These are phyloP conservation scores for Bjerkandera adusta DNA, from an alignment of 1,284 basidiomycete species.

Conservation along the genomic window DNA sequence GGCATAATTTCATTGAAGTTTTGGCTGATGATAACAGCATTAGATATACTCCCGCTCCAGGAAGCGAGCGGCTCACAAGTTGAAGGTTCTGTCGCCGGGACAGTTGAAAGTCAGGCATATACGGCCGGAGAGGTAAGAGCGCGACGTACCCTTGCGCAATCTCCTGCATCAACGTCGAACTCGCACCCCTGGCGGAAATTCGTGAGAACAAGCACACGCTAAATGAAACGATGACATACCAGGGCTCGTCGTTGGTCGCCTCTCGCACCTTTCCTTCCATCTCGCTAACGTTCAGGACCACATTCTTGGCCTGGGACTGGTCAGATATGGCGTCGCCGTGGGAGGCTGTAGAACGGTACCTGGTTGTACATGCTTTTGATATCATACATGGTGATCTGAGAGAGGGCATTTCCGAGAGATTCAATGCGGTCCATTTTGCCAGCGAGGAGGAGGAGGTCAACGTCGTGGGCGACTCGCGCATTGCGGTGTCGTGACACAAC, in stretches of 20 bases:
- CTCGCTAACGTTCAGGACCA: conserved; percentile 93
- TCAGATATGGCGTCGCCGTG: background rate
- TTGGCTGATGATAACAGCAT: conserved; percentile 72
- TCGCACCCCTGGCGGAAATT: conserved; percentile 79
- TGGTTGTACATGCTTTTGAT: conserved; percentile 93
- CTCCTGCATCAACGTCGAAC: conserved; percentile 97
- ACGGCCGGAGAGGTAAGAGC: background rate
- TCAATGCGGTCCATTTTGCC: conserved; percentile 52
- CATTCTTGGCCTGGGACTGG: conserved; percentile 69
- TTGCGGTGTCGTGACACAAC: conserved; percentile 3
- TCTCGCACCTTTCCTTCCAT: conserved; percentile 98
- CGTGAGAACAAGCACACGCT: conserved; percentile 2
- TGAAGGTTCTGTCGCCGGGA: conserved; percentile 68
- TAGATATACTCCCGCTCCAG: conserved; percentile 53
- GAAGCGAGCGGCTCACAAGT: conserved; percentile 59
- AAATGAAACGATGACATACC: conserved; percentile 46
- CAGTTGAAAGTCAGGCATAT: background rate
- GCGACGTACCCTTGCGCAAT: conserved; percentile 87
- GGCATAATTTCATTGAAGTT: conserved; percentile 99
- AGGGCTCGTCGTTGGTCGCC: conserved; percentile 97
- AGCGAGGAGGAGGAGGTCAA: conserved; percentile 12
- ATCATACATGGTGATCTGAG: conserved; percentile 86
- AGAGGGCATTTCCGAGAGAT: conserved; percentile 63
- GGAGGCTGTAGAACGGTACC: conserved; percentile 38
- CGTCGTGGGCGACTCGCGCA: conserved; percentile 8